Evolutionary conservation across 495 filamentous ascomycete species (phyloP).

Genomic region (Astrothelium subdiscretum): DNA sequence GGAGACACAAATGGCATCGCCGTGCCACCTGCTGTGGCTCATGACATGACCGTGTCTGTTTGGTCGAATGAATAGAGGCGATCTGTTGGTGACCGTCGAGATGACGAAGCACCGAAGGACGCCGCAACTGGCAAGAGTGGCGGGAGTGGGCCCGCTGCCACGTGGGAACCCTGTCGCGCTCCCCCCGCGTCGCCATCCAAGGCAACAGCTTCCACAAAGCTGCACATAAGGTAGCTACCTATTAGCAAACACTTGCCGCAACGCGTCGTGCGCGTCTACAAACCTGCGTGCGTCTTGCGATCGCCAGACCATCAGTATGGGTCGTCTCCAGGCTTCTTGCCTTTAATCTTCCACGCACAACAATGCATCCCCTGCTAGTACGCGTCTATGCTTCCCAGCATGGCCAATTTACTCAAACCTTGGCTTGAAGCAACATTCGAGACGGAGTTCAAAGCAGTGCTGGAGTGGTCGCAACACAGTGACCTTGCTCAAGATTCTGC

Average conservation of each 20-base stretch:
- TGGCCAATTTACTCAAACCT: slow-evolving; percentile 7
- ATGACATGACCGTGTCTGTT: background rate
- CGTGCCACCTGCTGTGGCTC: background rate
- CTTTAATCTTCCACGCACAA: background rate
- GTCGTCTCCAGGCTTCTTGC: background rate
- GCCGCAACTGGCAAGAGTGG: background rate
- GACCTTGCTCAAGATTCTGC: background rate
- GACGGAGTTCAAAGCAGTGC: slow-evolving; percentile 6
- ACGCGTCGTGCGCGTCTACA: background rate
- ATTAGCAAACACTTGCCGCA: too few species aligned
- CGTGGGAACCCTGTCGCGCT: background rate
- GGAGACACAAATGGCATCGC: too few species aligned
- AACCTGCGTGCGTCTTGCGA: background rate
- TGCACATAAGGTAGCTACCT: too few species aligned
- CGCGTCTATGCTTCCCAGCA: background rate
- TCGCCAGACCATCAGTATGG: too few species aligned
- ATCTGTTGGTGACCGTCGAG: background rate
- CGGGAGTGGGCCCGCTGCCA: background rate
- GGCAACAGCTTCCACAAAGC: too few species aligned
- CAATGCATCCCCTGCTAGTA: background rate
- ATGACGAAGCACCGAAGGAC: background rate
- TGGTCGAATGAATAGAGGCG: background rate
- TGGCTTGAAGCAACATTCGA: slow-evolving; percentile 16
- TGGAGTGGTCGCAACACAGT: slow-evolving; percentile 6
- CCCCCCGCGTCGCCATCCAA: background rate